A percentile compares a stretch with the other conserved stretches of the same genome.
These are phyloP conservation scores for Claviceps sp. DNA, from an alignment of 2,329 filamentous ascomycete genomes.

Conservation along the genomic window DNA sequence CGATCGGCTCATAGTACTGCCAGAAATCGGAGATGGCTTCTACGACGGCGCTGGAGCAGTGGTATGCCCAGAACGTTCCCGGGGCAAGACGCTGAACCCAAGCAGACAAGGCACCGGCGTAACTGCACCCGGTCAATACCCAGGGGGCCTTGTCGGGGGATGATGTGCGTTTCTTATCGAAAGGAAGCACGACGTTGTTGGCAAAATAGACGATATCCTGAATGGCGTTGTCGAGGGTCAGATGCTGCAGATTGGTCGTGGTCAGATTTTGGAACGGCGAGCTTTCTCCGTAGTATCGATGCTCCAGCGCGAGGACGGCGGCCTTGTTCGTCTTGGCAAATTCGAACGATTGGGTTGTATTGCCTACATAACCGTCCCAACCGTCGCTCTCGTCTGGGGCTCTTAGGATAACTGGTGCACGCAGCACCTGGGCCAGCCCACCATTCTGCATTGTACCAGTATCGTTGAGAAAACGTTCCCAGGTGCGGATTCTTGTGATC, in stretches of 20 bases:
- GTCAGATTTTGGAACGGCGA: conserved; percentile 50
- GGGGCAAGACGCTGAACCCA: conserved; percentile 62
- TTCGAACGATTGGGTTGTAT: conserved; percentile 53
- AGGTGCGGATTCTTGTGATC: conserved; percentile 41
- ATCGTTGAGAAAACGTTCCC: conserved; percentile 54
- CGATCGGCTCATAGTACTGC: conserved; percentile 33
- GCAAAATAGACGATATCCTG: conserved; percentile 70
- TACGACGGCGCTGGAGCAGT: conserved; percentile 64
- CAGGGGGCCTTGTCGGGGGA: conserved; percentile 54
- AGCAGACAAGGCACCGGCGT: conserved; percentile 62
- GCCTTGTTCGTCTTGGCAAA: conserved; percentile 54
- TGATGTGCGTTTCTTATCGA: conserved; percentile 48
- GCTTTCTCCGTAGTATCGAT: conserved; percentile 69
- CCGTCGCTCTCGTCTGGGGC: conserved; percentile 52
- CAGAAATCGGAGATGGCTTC: conserved; percentile 64
- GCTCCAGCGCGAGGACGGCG: conserved; percentile 64
- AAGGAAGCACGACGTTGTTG: conserved; percentile 51
- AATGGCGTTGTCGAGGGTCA: conserved; percentile 64
- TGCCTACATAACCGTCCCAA: conserved; percentile 47
- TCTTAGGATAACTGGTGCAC: conserved; percentile 62
- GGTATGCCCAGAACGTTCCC: conserved; percentile 60
- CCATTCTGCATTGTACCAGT: conserved; percentile 65
- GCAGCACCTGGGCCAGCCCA: conserved; percentile 61
- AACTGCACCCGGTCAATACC: conserved; percentile 67
- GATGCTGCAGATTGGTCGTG: conserved; percentile 56